Base-by-base conservation (phyloP, 495 filamentous ascomycete species). In the Chlorociboria aeruginascens region DNA sequence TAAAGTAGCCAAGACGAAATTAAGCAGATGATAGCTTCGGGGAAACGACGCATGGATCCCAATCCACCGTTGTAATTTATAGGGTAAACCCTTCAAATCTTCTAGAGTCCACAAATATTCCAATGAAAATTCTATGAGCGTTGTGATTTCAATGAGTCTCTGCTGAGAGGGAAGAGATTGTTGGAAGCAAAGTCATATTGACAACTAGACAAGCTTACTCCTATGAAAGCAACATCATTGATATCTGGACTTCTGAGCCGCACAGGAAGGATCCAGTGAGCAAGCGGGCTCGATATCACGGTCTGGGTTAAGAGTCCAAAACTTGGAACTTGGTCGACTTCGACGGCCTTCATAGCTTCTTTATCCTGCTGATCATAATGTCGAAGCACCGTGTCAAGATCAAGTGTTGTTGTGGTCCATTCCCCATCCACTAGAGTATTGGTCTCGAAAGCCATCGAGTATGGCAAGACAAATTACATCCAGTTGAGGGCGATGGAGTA, bases 141-240 rank as follows among this genome's bases (percentile, higher is more conserved):
- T 25, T 4, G 20, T 25, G 20, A 25, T 25, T 25, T 25, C 20
- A 4, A 25, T 4, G 20, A 25, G 4, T 25, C 20, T 25, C 4
- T 2, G 20, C 20, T 25, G 20, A 4, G 20, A 25, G 20, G 20
- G 20, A 25, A 25, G 20, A 25, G 20, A 25, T 4, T 25, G 2
- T 4, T 25, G 20, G 4, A 25, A 25, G 20, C 4, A 25, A 4
- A 25, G 20, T 25, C 4, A 25, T 25, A 25, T 25, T 25, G 20
- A 25, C 20, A 25, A 25, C 20, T 25, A 25, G 20, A 25, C 4
- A 25, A 59, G 64, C 81, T 62, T 63, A 88, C 84, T 33, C 85
- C 79, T 40, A 98, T 74, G 51, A 96, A 89, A n/a, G 89, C 81
- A 52, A 96, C 84, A 70, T 98, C 89, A 45, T 94, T 89, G 46